Evolutionary conservation across 2,329 filamentous ascomycete species (phyloP).

Genomic region (Aspergillus latus): DNA sequence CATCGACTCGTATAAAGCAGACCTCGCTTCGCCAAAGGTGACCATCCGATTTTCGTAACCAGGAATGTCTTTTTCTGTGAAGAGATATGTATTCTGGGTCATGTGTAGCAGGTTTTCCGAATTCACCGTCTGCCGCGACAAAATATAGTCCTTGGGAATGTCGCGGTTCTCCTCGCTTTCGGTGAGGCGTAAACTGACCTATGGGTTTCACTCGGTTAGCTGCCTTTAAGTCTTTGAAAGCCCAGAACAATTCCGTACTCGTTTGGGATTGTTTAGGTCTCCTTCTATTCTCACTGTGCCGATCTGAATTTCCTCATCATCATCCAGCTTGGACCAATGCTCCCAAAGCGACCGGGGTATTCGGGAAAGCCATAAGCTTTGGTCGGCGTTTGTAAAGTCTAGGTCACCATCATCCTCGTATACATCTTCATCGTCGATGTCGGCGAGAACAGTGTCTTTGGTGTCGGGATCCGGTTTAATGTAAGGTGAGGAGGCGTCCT

Average conservation of each 20-base stretch:
- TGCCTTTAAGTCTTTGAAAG: background rate
- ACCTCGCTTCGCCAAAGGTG: conserved; percentile 46
- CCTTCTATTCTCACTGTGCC: conserved; percentile 67
- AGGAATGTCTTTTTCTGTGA: conserved; percentile 89
- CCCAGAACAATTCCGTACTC: conserved; percentile 31
- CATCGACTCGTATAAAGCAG: conserved; percentile 48
- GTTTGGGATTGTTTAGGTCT: conserved; percentile 54
- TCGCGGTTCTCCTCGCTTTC: conserved; percentile 66
- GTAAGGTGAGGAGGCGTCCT: conserved; percentile 36
- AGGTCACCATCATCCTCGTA: conserved; percentile 68
- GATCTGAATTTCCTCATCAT: conserved; percentile 78
- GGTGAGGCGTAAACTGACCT: conserved; percentile 69
- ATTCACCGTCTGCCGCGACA: conserved; percentile 66
- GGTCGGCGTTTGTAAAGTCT: conserved; percentile 54
- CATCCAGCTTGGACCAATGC: conserved; percentile 71
- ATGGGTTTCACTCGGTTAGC: conserved; percentile 34
- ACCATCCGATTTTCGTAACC: conserved; percentile 60
- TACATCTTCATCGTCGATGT: conserved; percentile 63
- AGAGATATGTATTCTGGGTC: conserved; percentile 83
- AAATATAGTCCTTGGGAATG: conserved; percentile 84
- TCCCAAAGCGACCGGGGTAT: conserved; percentile 80
- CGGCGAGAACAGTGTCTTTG: conserved; percentile 35
- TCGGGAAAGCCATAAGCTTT: conserved; percentile 68
- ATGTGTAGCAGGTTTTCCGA: conserved; percentile 38
- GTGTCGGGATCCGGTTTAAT: conserved; percentile 45